Base-by-base conservation (phyloP, 2,329 filamentous ascomycete species). In the Nemania sp. region DNA sequence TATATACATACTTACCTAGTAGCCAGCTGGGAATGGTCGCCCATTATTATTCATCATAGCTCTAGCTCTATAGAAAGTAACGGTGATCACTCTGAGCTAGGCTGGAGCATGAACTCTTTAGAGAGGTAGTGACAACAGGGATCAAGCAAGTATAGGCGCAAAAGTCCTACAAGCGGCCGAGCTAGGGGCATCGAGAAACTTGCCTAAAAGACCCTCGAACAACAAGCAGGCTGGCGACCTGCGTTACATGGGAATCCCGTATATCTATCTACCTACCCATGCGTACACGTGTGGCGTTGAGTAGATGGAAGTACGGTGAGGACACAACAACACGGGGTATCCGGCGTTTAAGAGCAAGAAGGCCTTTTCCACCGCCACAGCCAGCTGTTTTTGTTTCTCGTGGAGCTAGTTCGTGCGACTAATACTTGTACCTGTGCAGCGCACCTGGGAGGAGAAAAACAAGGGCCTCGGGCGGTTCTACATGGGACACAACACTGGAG, bases 171-270 rank as follows among this genome's bases (percentile, higher is more conserved):
- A 55, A n/a, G 2, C 49, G 29, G 53, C 54, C 22, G 47, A 47
- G 55, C 27, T 45, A 24, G 24, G 20, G 32, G 24, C 47, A 53
- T 53, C 27, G 32, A 20, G 32, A 62, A 56, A 45, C 8, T 18
- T 26, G 43, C 22, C 35, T 24, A 51, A 43, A 47, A 54, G 45
- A 57, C 43, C 27, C 43, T 26, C 54, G 18, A 45, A 8, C 38
- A 58, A 29, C 43, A 61, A 51, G 58, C 20, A 57, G 26, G 56
- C 55, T 55, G 61, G 64, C 61, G 32, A 62, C 61, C 53, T 62
- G 68, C 64, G n/a, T n/a, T n/a, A n/a, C n/a, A n/a, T 45, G 59
- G 29, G 26, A 35, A 51, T 68, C 41, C 61, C n/a, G 51, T 41
- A 38, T 41, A 38, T 13, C 38, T 41, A n/a, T n/a, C n/a, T n/a